Evolutionary conservation across 306 rosid genomes (phyloP), one percentile per base, ranked within the genome.

Genomic region (Fragaria iinumae): DNA sequence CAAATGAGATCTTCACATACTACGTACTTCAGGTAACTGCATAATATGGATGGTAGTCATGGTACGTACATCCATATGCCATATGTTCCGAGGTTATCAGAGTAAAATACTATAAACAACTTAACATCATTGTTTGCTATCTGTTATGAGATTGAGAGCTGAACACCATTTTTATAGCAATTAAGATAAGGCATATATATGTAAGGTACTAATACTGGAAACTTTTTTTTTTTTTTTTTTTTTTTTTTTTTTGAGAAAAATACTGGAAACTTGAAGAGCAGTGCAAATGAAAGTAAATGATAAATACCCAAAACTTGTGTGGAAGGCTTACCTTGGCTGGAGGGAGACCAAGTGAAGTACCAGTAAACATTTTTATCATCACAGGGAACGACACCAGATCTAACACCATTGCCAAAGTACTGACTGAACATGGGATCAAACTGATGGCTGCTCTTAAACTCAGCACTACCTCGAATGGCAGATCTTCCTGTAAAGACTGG

Each of bases 331-430:
- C 98, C 98, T 93, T 87, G 79, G 14, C 1, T 67, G 67, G 85
- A 74, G 50, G 89, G 88, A 56, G 83, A 41, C 93, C 92, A 93
- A 45, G 90, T 82, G 53, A 86, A 82, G 81, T 36, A 84, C 98
- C 96, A 93, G 44, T 88, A 88, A 59, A 90, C 29, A 4, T 36
- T 16, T 60, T 81, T 77, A 4, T 84, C 79, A 73, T 87, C 80
- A 56, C 89, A 86, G 10, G 96, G 93, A 38, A 84, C 1, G 72
- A 32, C 80, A 70, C 90, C 91, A 29, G 72, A 74, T 82, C 97
- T 73, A 71, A 86, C 52, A 62, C 96, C 98, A 56, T 81, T 48
- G 11, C 97, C 96, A 64, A 79, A 57, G 76, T 69, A 90, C 53
- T 76, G 89, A 81, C 75, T 74, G n/a, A 84, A 36, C 36, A 11